A percentile compares a stretch with the other conserved stretches of the same genome.
These are phyloP conservation scores for Tetrapisispora pingtungensis DNA, from an alignment of 805 yeast species.

Conservation along the genomic window DNA sequence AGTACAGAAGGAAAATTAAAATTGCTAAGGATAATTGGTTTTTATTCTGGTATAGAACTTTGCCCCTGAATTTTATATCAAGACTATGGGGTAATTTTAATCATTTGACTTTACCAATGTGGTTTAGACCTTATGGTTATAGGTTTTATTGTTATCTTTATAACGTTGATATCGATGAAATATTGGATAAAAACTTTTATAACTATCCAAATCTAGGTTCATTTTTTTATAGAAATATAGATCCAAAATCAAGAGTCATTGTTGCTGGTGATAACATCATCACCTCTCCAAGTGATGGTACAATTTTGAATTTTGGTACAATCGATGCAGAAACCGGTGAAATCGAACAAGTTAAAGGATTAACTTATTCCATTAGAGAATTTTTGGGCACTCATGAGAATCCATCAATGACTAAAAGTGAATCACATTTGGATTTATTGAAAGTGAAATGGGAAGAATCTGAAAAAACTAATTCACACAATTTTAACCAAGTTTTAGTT, in stretches of 20 bases:
- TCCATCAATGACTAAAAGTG: conserved; percentile 24
- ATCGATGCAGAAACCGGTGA: conserved; percentile 60
- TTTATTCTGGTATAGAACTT: conserved; percentile 74
- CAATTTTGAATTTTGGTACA: conserved; percentile 72
- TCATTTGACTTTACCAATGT: conserved; percentile 69
- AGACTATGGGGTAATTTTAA: conserved; percentile 93
- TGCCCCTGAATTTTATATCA: conserved; percentile 85
- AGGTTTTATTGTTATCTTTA: conserved; percentile 66
- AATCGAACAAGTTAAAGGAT: conserved; percentile 94
- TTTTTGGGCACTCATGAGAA: conserved; percentile 53
- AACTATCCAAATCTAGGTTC: conserved; percentile 76
- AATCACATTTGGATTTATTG: conserved; percentile 16
- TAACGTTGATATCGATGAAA: conserved; percentile 84
- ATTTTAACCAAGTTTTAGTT: conserved; percentile 33
- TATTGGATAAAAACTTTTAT: conserved; percentile 69
- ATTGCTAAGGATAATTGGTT: conserved; percentile 57
- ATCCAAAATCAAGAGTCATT: conserved; percentile 71
- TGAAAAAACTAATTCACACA: not conserved
- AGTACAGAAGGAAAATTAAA: conserved; percentile 8
- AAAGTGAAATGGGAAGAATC: conserved; percentile 7
- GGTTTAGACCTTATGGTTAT: conserved; percentile 81
- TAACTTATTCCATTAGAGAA: conserved; percentile 84
- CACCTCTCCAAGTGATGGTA: conserved; percentile 92
- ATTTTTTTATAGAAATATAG: conserved; percentile 77
- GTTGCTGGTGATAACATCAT: conserved; percentile 45